Base-by-base conservation (phyloP, 1,284 basidiomycete genomes). In the Ceratorhiza oryzae-sativae region DNA sequence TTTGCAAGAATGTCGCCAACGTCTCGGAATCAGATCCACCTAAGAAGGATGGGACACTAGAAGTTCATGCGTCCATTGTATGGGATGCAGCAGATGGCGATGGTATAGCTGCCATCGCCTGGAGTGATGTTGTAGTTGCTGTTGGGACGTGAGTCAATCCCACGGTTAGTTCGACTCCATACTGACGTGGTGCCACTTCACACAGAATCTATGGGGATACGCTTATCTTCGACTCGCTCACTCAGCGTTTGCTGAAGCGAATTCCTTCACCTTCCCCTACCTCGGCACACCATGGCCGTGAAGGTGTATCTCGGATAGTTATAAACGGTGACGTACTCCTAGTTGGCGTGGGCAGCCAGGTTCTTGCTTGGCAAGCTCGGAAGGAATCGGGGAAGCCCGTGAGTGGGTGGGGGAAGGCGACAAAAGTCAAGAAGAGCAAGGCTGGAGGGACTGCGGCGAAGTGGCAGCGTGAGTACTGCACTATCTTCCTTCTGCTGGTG, bases 331-430 rank as follows among this genome's bases (percentile, higher is more conserved):
- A 93, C 48, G 80, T 87, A 15, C 73, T 94, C 34, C 79, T 93
- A 41, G 87, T 87, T 8, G 83, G 83, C 46, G 85, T 91, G 9
- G 92, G 89, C 1, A 85, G 84, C 71, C 82, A 85, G 61, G 85
- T 93, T 3, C 80, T 92, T 76, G 85, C 88, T 0, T 94, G 91
- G 89, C 86, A 86, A 73, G 87, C 88, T 2, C 89, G 86, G 9
- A 56, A 41, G 30, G 65, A 55, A 73, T 73, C 62, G 75, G 77
- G 77, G 48, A 73, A 82, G 78, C 71, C 78, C 77, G 49, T 51
- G 2, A 73, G 83, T 78, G 75, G 39, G 18, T 67, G 62, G 62
- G 49, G 20, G 4, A 67, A 67, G n/a, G 27, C 48, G 2, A 27
- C 32, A 6, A 74, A 77, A 76, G 63, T 76, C 79, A 76, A 70